These are phyloP conservation scores for Urochloa ruziziensis DNA, from an alignment of 176 grass and related monocot genomes.

Conservation along the genomic window DNA sequence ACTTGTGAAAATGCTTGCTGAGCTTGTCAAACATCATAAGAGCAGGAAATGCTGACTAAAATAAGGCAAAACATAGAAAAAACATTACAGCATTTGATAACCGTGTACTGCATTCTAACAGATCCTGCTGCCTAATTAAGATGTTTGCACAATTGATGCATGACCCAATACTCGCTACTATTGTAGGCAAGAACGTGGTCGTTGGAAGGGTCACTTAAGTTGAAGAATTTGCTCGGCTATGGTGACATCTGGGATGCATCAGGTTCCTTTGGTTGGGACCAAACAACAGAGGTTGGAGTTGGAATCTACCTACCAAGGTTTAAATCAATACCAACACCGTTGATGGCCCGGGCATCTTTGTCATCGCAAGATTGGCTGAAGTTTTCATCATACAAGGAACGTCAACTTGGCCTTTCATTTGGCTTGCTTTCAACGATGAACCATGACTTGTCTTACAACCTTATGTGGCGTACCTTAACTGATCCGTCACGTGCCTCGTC, in stretches of 20 bases:
- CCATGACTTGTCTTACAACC: slow-evolving; percentile 80
- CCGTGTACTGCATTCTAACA: neutral
- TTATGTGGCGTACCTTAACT: slow-evolving; percentile 70
- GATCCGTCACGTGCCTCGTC: slow-evolving; percentile 62
- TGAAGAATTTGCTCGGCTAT: slow-evolving; percentile 88
- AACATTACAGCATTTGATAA: slow-evolving; percentile 1
- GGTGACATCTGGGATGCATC: slow-evolving; percentile 93
- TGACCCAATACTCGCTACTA: slow-evolving; percentile 8
- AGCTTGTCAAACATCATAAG: neutral
- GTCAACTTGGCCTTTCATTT: slow-evolving; percentile 64
- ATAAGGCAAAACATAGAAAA: neutral
- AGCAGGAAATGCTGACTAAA: neutral
- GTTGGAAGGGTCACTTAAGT: slow-evolving; percentile 71
- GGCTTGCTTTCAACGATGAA: slow-evolving; percentile 82
- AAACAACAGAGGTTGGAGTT: slow-evolving; percentile 60
- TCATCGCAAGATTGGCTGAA: slow-evolving; percentile 80
- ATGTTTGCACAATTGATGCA: slow-evolving; percentile 22
- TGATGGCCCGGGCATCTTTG: slow-evolving; percentile 64
- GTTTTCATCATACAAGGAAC: slow-evolving; percentile 85
- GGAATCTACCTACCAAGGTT: slow-evolving; percentile 74
- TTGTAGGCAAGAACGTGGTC: slow-evolving; percentile 73
- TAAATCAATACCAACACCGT: slow-evolving; percentile 72
- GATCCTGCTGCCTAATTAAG: neutral
- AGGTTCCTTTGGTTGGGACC: slow-evolving; percentile 68
- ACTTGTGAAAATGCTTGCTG: neutral